A percentile compares a stretch with the other conserved stretches of the same genome.
Conservation (phyloP, 371 early-diverging fungal species). For the Apophysomyces trapeziformis region DNA sequence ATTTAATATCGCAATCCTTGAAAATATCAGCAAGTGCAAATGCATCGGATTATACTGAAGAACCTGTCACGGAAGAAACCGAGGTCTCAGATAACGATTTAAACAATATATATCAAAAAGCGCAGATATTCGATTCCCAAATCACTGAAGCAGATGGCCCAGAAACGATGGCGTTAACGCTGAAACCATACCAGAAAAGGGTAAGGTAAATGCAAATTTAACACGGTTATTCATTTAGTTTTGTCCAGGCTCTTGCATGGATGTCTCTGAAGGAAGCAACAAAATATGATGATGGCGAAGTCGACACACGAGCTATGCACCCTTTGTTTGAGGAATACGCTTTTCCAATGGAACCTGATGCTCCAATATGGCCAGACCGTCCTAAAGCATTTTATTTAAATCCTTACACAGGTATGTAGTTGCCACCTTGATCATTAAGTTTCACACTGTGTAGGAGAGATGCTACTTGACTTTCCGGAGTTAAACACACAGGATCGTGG, state of each 20-base stretch:
- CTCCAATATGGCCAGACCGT: constrained; percentile 15
- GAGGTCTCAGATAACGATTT: constrained; percentile 63
- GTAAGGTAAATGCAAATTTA: constrained; percentile 18
- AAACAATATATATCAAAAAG: constrained; percentile 65
- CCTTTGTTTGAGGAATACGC: constrained; percentile 69
- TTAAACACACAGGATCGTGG: constrained; percentile 59
- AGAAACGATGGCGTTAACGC: constrained; percentile 46
- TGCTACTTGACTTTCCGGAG: constrained; percentile 60
- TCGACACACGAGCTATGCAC: constrained; percentile 54
- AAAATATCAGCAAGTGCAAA: constrained; percentile 1
- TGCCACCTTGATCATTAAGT: not conserved
- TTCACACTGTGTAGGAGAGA: constrained; percentile 37
- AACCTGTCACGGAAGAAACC: constrained; percentile 35
- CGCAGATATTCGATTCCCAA: constrained; percentile 58
- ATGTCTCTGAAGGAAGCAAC: constrained; percentile 62
- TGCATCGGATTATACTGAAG: constrained; percentile 3
- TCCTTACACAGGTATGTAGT: constrained; percentile 57
- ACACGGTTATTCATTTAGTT: not conserved
- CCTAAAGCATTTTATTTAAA: constrained; percentile 58
- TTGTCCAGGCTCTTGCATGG: constrained; percentile 56
- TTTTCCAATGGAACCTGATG: constrained; percentile 40
- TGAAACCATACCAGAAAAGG: constrained; percentile 70
- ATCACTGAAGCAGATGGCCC: constrained; percentile 58
- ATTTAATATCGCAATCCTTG: constrained; percentile 34
- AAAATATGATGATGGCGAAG: constrained; percentile 30